Evolutionary conservation across 768 basidiomycete species (phyloP).

Genomic region (Leccinum rimulosum): DNA sequence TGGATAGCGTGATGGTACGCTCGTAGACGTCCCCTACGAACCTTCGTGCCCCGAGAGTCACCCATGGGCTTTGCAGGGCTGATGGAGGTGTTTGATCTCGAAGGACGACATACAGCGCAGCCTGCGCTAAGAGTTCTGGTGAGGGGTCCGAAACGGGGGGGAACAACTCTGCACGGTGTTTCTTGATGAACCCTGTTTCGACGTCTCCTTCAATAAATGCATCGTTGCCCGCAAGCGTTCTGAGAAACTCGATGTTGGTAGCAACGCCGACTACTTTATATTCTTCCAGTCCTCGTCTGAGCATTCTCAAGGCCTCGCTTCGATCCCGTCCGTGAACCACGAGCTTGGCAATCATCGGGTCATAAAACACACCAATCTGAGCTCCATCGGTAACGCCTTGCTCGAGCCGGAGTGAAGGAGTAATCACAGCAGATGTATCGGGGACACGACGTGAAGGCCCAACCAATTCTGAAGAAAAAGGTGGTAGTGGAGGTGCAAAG

Average conservation of each 20-base stretch:
- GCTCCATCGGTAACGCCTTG: constrained; percentile 83
- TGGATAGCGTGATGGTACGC: constrained; percentile 59
- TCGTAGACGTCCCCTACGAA: constrained; percentile 75
- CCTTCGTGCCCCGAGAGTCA: constrained; percentile 64
- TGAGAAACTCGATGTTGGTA: constrained; percentile 89
- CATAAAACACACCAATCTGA: constrained; percentile 85
- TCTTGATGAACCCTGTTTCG: constrained; percentile 94
- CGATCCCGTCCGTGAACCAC: constrained; percentile 86
- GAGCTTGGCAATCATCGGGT: constrained; percentile 90
- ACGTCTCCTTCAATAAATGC: constrained; percentile 78
- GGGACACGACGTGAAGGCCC: constrained; percentile 24
- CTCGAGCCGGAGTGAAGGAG: constrained; percentile 77
- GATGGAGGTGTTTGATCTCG: constrained; percentile 49
- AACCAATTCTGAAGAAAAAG: constrained; percentile 26
- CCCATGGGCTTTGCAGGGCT: constrained; percentile 57
- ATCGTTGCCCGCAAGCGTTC: constrained; percentile 69
- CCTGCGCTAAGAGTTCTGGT: constrained; percentile 68
- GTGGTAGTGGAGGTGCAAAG: constrained; percentile 51
- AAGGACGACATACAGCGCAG: constrained; percentile 71
- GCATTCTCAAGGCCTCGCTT: constrained; percentile 76
- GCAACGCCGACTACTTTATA: constrained; percentile 90
- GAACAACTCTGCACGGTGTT: constrained; percentile 82
- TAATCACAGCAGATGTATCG: constrained; percentile 28
- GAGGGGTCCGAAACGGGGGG: constrained; percentile 58
- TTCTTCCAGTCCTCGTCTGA: constrained; percentile 79